A percentile compares a stretch with the other conserved stretches of the same genome.
Evolutionary conservation across 1,284 basidiomycete genomes (phyloP).

Genomic region (Kwoniella shivajii): DNA sequence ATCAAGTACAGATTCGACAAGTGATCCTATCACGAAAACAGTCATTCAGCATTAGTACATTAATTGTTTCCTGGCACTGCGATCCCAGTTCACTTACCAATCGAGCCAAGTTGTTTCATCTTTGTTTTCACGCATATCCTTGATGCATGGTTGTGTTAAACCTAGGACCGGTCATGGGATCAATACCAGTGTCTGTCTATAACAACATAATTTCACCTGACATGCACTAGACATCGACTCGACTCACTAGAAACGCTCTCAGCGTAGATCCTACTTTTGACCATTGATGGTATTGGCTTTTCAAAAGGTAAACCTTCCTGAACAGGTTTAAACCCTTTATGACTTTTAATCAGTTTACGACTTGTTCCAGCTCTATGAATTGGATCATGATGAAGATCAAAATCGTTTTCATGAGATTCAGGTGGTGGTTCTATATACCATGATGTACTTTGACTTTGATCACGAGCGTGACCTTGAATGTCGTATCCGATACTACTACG

Average conservation of each 20-base stretch:
- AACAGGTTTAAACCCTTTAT: no score
- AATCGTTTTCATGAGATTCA: no score
- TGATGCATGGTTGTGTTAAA: neutral
- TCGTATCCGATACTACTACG: no score
- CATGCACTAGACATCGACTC: neutral
- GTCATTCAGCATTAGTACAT: neutral
- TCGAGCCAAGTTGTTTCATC: neutral
- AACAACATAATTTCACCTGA: neutral
- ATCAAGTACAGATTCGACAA: conserved; percentile 2
- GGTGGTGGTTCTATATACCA: no score
- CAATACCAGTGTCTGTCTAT: neutral
- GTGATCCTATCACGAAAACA: conserved; percentile 4
- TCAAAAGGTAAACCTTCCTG: conserved; percentile 1
- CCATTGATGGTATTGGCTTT: neutral
- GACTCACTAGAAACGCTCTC: conserved; percentile 5
- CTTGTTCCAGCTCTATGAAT: no score
- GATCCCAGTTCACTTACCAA: neutral
- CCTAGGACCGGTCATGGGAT: no score
- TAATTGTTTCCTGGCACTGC: no score
- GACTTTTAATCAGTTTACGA: no score
- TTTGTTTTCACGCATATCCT: neutral
- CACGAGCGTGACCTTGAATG: no score
- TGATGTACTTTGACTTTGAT: no score
- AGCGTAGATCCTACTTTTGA: neutral
- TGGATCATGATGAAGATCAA: no score